Evolutionary conservation across 768 basidiomycete species (phyloP).

Genomic region (Lactifluus volemus): DNA sequence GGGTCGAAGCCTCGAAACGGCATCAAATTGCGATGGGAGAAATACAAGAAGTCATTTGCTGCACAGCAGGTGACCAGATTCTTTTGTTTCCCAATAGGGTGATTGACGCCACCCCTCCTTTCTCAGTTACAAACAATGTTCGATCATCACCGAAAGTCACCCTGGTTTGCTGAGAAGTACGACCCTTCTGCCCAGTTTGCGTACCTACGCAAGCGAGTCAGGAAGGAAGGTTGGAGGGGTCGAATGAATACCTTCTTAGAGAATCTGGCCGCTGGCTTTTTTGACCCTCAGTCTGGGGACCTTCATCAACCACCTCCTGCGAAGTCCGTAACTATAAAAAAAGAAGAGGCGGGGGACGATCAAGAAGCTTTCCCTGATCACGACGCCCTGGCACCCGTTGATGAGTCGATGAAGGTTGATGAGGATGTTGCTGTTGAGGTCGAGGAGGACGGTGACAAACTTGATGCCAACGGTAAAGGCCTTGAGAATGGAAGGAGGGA

Average conservation of each 20-base stretch:
- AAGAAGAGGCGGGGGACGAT: conserved; percentile 38
- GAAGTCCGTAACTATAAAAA: conserved; percentile 33
- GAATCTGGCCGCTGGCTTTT: conserved; percentile 79
- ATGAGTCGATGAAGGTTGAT: conserved; percentile 68
- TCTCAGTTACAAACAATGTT: conserved; percentile 86
- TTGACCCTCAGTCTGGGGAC: conserved; percentile 68
- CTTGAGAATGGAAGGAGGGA: conserved; percentile 36
- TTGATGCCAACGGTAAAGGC: conserved; percentile 51
- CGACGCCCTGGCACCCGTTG: conserved; percentile 28
- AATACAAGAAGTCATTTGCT: conserved; percentile 87
- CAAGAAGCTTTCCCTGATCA: conserved; percentile 11
- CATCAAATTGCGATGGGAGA: conserved; percentile 80
- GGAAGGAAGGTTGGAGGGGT: conserved; percentile 79
- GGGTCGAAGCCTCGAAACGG: conserved; percentile 78
- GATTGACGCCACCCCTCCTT: neutral
- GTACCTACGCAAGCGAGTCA: conserved; percentile 65
- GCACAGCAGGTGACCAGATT: conserved; percentile 66
- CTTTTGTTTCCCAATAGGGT: neutral
- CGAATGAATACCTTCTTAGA: conserved; percentile 62
- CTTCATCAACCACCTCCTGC: conserved; percentile 39
- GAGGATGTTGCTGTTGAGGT: conserved; percentile 65
- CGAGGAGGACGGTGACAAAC: conserved; percentile 65
- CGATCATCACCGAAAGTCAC: conserved; percentile 90
- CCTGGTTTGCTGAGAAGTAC: conserved; percentile 97
- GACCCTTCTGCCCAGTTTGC: conserved; percentile 66